Conservation (phyloP, 140 eudicot genomes). For the Bidens hawaiensis region DNA sequence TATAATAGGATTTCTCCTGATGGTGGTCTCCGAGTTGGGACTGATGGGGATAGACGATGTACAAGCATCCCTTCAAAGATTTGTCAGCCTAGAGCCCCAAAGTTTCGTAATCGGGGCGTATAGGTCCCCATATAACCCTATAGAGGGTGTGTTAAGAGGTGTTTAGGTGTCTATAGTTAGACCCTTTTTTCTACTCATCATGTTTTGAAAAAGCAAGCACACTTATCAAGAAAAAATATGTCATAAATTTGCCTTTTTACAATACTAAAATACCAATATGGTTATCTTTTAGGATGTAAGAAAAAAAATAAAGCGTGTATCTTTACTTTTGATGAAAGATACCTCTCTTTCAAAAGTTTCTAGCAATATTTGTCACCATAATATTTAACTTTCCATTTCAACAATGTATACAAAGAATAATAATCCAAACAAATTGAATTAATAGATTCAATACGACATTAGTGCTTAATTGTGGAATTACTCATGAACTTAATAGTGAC, state of each 20-base stretch:
- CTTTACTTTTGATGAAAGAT: constrained; percentile 11
- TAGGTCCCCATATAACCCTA: no score
- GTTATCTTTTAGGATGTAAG: constrained; percentile 12
- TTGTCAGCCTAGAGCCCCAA: no score
- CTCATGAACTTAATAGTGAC: constrained; percentile 13
- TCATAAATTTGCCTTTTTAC: not conserved
- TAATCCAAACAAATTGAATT: not conserved
- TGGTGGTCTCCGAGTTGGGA: no score
- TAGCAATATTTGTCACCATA: not conserved
- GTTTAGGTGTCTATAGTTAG: no score
- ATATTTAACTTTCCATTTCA: not conserved
- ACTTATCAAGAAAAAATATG: not conserved
- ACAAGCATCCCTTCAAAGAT: no score
- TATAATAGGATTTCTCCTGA: no score
- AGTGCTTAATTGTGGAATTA: constrained; percentile 14
- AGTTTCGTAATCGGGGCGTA: no score
- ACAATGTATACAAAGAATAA: not conserved
- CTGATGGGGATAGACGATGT: no score
- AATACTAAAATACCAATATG: constrained; percentile 5
- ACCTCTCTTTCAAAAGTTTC: constrained; percentile 2
- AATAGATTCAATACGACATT: no score
- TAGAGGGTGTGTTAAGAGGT: no score
- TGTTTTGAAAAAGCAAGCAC: not conserved
- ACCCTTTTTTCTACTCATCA: no score
- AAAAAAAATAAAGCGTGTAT: not conserved